Evolutionary conservation across 495 filamentous ascomycete species (phyloP).

Genomic region (Parathielavia appendiculata): DNA sequence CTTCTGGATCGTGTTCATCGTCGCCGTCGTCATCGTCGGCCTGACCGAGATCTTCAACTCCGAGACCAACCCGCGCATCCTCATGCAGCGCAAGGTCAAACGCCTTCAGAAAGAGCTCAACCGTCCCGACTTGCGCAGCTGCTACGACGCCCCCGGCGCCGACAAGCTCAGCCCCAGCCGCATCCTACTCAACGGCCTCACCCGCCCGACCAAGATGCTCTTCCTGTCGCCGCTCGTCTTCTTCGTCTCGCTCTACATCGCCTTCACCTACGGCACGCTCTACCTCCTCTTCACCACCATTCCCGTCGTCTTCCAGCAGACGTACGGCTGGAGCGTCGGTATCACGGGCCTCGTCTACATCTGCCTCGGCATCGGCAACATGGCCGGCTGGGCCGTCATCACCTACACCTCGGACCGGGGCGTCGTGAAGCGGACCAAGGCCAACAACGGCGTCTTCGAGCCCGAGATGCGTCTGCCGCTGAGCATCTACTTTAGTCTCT

Average conservation of each 20-base stretch:
- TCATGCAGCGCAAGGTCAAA: constrained; percentile 49
- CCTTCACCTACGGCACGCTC: constrained; percentile 67
- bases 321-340: constrained; percentile 43
- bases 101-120: constrained; percentile 36
- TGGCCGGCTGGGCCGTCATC: constrained; percentile 33
- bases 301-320: constrained; percentile 53
- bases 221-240: constrained; percentile 60
- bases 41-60: constrained; percentile 46
- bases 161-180: constrained; percentile 18
- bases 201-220: constrained; percentile 54
- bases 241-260: constrained; percentile 65
- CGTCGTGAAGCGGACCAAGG: constrained; percentile 37
- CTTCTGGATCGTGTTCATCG: constrained; percentile 56
- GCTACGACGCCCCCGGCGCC: constrained; percentile 26
- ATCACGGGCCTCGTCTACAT: constrained; percentile 44
- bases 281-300: constrained; percentile 75
- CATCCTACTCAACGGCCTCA: constrained; percentile 40
- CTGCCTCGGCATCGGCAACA: constrained; percentile 41
- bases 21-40: constrained; percentile 35
- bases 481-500: constrained; percentile 34
- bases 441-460: constrained; percentile 51
- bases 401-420: constrained; percentile 39
- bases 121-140: constrained; percentile 34
- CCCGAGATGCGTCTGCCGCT: constrained; percentile 52
- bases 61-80: constrained; percentile 51